Conservation (phyloP, 2,329 filamentous ascomycete species). For the Paracoccidioides brasiliensis region DNA sequence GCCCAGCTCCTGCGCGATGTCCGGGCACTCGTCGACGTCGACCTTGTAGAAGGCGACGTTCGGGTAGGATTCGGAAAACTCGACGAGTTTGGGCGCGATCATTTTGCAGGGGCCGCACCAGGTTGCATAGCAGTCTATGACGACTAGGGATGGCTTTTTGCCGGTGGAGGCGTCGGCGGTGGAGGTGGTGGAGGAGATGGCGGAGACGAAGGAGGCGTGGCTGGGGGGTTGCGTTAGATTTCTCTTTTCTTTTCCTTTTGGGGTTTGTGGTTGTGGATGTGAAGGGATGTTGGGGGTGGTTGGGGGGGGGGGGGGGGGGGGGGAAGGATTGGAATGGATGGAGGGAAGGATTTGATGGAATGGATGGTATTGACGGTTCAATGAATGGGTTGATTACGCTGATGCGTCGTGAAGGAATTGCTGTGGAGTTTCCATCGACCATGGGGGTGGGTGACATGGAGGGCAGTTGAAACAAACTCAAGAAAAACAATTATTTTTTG, state of each 20-base stretch:
- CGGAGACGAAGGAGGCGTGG: slow-evolving; percentile 39
- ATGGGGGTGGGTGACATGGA: too few relatives aligned
- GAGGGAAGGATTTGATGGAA: not conserved
- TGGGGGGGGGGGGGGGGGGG: slow-evolving; percentile 2
- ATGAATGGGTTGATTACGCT: not conserved
- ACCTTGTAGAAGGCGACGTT: slow-evolving; percentile 42
- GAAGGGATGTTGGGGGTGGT: slow-evolving; percentile 1
- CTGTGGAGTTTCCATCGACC: too few relatives aligned
- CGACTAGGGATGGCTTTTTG: slow-evolving; percentile 34
- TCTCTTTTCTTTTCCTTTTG: not conserved
- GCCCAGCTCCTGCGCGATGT: slow-evolving; percentile 37
- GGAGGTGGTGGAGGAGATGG: slow-evolving; percentile 39
- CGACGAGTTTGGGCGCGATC: slow-evolving; percentile 39
- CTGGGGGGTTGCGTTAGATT: slow-evolving; percentile 11
- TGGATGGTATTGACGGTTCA: not conserved
- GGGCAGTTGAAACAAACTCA: not conserved
- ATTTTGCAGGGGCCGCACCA: slow-evolving; percentile 47
- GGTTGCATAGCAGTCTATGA: slow-evolving; percentile 42
- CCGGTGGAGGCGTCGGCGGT: slow-evolving; percentile 38
- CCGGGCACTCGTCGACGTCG: slow-evolving; percentile 40
- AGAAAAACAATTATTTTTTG: too few relatives aligned
- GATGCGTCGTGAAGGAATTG: not conserved
- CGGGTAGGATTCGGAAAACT: slow-evolving; percentile 38
- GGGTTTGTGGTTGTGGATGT: not conserved
- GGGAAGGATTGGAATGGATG: not conserved